A percentile compares a stretch with the other conserved stretches of the same genome.
phyloP scores from a whole-genome alignment of 176 grass and related monocot genomes.

The Otatea glauca region DNA sequence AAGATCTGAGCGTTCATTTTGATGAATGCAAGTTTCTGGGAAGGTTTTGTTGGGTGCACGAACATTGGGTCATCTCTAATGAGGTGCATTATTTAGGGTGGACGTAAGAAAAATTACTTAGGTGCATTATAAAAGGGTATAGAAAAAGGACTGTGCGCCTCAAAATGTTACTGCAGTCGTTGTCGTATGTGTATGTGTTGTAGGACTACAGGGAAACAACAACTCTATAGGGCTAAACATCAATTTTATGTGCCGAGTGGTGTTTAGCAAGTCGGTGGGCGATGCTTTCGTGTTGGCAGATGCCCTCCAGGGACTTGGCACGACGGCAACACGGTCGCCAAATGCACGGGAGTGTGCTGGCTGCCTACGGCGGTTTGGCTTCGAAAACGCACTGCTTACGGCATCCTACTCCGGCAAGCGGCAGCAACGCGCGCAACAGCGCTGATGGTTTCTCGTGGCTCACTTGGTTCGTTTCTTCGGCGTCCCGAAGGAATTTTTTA shows the following conservation, averaged over 20 bases:
- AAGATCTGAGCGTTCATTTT: no score
- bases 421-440: not conserved
- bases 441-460: conserved; percentile 14
- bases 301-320: not conserved
- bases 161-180: not conserved
- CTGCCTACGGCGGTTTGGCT: conserved; percentile 4
- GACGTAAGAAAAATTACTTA: no score
- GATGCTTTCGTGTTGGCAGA: not conserved
- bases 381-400: not conserved
- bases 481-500: not conserved
- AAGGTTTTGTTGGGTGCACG: no score
- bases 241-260: not conserved
- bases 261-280: not conserved
- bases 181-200: not conserved
- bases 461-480: not conserved
- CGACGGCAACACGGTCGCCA: conserved; percentile 29
- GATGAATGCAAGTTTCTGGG: no score
- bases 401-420: not conserved
- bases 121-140: no score
- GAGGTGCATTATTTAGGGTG: no score
- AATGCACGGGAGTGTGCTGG: not conserved
- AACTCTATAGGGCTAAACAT: not conserved
- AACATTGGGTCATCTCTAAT: no score
- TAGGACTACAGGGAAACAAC: not conserved
- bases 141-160: not conserved